phyloP scores from a whole-genome alignment of 2,329 filamentous ascomycete genomes.

The Penicillium palitans region DNA sequence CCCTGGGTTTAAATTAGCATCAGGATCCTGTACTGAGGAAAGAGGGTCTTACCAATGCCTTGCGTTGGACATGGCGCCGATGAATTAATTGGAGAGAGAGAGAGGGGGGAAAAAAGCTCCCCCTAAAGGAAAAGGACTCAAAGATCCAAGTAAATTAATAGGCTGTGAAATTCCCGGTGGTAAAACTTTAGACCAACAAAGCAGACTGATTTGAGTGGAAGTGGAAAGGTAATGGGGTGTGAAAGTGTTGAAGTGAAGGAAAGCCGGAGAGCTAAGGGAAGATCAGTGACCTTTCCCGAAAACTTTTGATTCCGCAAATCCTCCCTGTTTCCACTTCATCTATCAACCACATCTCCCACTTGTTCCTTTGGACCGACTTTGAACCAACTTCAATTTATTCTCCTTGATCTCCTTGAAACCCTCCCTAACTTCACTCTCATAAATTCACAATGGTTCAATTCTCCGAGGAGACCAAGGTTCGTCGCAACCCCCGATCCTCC shows the following conservation, averaged over 20 bases:
- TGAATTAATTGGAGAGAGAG: slow-evolving; percentile 1
- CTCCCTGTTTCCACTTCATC: slow-evolving; percentile 14
- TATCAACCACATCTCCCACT: slow-evolving; percentile 17
- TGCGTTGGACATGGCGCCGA: slow-evolving; percentile 62
- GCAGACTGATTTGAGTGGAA: not conserved
- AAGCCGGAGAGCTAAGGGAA: slow-evolving; percentile 19
- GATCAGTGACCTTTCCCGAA: slow-evolving; percentile 31
- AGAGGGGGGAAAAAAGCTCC: not conserved
- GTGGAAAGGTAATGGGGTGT: slow-evolving; percentile 1
- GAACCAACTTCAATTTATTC: not conserved
- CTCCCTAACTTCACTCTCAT: not conserved
- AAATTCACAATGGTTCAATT: slow-evolving; percentile 58
- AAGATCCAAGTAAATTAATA: not conserved
- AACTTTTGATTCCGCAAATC: slow-evolving; percentile 30
- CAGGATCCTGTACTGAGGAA: not conserved
- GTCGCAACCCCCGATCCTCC: slow-evolving; percentile 10
- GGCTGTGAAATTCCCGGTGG: too few species aligned
- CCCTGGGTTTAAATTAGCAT: slow-evolving; percentile 55
- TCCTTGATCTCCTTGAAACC: not conserved
- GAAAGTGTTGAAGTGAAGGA: slow-evolving; percentile 11
- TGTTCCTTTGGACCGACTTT: slow-evolving; percentile 1
- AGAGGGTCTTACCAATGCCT: slow-evolving; percentile 67
- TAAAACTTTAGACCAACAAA: not conserved
- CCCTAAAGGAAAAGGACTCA: not conserved
- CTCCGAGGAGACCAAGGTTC: slow-evolving; percentile 95